Conservation (phyloP, 1,284 basidiomycete species). For the Takashimella tepidaria region DNA sequence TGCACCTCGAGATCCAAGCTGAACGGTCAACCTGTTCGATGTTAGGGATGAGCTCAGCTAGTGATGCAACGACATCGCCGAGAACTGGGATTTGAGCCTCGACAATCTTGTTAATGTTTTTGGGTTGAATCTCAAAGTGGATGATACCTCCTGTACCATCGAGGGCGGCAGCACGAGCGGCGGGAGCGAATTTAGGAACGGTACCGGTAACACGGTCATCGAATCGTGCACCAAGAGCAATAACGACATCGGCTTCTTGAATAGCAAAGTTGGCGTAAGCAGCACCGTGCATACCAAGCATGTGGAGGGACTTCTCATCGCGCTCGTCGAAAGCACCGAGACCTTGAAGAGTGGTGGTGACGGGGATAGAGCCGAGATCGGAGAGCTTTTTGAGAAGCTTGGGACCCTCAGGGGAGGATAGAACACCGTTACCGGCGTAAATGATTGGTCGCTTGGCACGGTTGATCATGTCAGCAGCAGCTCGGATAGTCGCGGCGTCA, state of each 20-base stretch:
- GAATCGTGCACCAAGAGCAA: slow-evolving; percentile 91
- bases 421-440: slow-evolving; percentile 89
- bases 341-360: slow-evolving; percentile 93
- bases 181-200: slow-evolving; percentile 83
- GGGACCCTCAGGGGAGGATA: slow-evolving; percentile 77
- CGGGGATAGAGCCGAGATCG: slow-evolving; percentile 86
- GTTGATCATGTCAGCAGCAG: slow-evolving; percentile 87
- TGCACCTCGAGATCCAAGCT: slow-evolving; percentile 79
- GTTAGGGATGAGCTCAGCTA: slow-evolving; percentile 74
- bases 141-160: slow-evolving; percentile 92
- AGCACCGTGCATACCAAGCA: slow-evolving; percentile 98
- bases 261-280: slow-evolving; percentile 98
- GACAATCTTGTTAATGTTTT: slow-evolving; percentile 99
- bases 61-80: slow-evolving; percentile 83
- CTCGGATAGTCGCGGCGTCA: slow-evolving; percentile 65
- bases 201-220: slow-evolving; percentile 98
- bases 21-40: slow-evolving; percentile 61
- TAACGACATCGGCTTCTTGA: slow-evolving; percentile 95
- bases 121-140: slow-evolving; percentile 97
- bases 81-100: slow-evolving; percentile 90
- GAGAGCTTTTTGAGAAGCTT: slow-evolving; percentile 74
- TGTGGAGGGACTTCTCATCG: slow-evolving; percentile 81
- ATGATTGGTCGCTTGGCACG: slow-evolving; percentile 85
- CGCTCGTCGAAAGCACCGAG: slow-evolving; percentile 93
- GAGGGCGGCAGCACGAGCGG: slow-evolving; percentile 77